Conservation (phyloP, 495 filamentous ascomycete genomes). For the Friedmanniomyces simplex region DNA sequence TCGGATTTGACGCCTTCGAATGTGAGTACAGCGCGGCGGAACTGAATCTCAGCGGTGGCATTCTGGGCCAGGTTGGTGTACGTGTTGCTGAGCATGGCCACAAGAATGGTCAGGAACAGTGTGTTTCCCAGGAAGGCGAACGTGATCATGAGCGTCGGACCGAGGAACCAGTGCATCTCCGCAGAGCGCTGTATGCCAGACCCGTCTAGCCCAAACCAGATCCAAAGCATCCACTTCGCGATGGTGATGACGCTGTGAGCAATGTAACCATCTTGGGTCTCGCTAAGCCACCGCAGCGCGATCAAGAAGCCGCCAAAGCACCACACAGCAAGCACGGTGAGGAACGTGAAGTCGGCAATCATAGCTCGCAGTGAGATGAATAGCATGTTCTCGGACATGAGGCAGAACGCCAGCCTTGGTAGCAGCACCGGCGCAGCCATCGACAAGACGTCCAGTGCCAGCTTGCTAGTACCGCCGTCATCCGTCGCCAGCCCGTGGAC, state of each 20-base stretch:
- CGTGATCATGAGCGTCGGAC: constrained; percentile 57
- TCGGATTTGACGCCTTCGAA: constrained; percentile 68
- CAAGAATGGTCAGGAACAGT: constrained; percentile 63
- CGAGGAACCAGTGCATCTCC: constrained; percentile 56
- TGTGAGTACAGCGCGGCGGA: constrained; percentile 59
- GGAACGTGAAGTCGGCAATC: constrained; percentile 60
- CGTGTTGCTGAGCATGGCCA: constrained; percentile 64
- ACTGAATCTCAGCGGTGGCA: constrained; percentile 59
- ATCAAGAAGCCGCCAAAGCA: constrained; percentile 64
- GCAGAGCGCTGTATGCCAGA: constrained; percentile 56
- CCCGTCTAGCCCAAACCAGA: constrained; percentile 69
- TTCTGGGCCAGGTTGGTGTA: constrained; percentile 56
- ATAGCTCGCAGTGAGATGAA: constrained; percentile 62
- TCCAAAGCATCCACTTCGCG: constrained; percentile 71
- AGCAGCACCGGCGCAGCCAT: constrained; percentile 60
- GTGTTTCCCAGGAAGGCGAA: constrained; percentile 70
- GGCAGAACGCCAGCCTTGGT: constrained; percentile 63
- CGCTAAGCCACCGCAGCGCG: constrained; percentile 55
- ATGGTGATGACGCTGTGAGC: constrained; percentile 44
- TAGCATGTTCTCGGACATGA: constrained; percentile 63
- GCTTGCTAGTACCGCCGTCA: constrained; percentile 35
- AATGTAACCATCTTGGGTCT: constrained; percentile 25
- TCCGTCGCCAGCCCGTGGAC: constrained; percentile 43
- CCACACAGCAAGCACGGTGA: constrained; percentile 56
- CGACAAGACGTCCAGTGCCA: constrained; percentile 56